Base-by-base conservation (phyloP, 2,329 filamentous ascomycete genomes). In the Exophiala calicioides region DNA sequence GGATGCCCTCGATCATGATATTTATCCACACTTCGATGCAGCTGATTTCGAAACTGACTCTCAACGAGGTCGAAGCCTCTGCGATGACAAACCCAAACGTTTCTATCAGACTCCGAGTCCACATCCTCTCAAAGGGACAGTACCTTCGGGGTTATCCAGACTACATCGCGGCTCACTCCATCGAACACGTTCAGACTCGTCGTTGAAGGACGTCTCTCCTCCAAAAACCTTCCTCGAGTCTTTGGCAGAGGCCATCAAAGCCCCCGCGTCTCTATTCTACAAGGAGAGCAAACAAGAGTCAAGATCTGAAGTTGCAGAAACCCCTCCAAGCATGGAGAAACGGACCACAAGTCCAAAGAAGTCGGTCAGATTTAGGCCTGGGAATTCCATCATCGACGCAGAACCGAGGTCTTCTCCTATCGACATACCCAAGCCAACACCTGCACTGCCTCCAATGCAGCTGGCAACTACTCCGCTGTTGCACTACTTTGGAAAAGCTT, bases 361-460 rank as follows among this genome's bases (percentile, higher is more conserved):
- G 23, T 52, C 51, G 10, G 54, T 57, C 24, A 38, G 51, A 29
- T 50, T 57, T 32, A 39, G 31, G 36, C 27, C 47, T 13, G 32
- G 40, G 30, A 42, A 38, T 16, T 50, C 45, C 10, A 16, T 51
- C 27, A 47, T 55, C 38, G 34, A 45, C 9, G 9, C 29, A 18
- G 42, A 48, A 32, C 24, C 45, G 16, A 46, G 31, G 29, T 46
- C 53, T 33, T 44, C 43, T 29, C 54, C 54, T 5, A 57, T 54
- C 18, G 45, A 54, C 34, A 53, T 54, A n/a, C 54, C 54, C 7
- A 50, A 50, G 27, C 15, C 47, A 20, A 36, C 42, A 12, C 51
- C 54, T 12, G 38, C 38, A 4, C 33, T 57, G 43, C 51, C 54
- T 20, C 48, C 51, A 8, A 34, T 53, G 18, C 30, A 52, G 26